Conservation (phyloP, 2,329 filamentous ascomycete genomes). For the Polychaeton citri region DNA sequence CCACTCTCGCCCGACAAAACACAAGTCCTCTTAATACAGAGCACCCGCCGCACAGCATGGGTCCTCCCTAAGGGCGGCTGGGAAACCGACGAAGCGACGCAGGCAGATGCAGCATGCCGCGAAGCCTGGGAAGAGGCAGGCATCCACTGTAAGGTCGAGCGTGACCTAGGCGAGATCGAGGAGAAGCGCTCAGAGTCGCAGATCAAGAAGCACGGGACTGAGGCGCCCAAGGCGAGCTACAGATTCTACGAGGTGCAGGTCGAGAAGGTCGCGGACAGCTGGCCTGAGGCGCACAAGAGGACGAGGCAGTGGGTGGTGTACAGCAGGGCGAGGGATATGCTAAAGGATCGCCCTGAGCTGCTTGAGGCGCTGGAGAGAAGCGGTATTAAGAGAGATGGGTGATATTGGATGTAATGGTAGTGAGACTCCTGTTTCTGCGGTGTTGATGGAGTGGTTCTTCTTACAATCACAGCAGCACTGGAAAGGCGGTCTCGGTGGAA, state of each 20-base stretch:
- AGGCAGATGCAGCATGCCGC: slow-evolving; percentile 67
- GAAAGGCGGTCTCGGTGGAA: no score
- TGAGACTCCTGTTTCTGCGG: no score
- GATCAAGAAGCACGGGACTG: slow-evolving; percentile 20
- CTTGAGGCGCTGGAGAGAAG: slow-evolving; percentile 76
- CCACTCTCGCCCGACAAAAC: slow-evolving; percentile 75
- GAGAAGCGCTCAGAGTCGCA: slow-evolving; percentile 50
- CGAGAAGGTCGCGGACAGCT: slow-evolving; percentile 67
- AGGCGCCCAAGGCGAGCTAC: slow-evolving; percentile 62
- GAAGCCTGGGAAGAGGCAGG: slow-evolving; percentile 98
- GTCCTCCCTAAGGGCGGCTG: slow-evolving; percentile 95
- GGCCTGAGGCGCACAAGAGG: slow-evolving; percentile 91
- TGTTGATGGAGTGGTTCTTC: no score
- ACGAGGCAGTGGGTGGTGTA: slow-evolving; percentile 84
- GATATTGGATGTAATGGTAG: neutral
- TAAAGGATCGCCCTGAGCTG: slow-evolving; percentile 72
- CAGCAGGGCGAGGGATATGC: slow-evolving; percentile 61
- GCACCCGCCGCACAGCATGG: slow-evolving; percentile 81
- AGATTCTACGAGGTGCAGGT: slow-evolving; percentile 85
- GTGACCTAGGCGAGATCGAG: slow-evolving; percentile 73
- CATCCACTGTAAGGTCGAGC: slow-evolving; percentile 70
- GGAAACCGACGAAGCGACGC: slow-evolving; percentile 85
- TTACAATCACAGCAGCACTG: no score
- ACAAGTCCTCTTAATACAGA: slow-evolving; percentile 87
- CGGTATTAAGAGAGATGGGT: slow-evolving; percentile 13